phyloP scores from a whole-genome alignment of 1,284 basidiomycete species.

The Microbotryum saponariae region DNA sequence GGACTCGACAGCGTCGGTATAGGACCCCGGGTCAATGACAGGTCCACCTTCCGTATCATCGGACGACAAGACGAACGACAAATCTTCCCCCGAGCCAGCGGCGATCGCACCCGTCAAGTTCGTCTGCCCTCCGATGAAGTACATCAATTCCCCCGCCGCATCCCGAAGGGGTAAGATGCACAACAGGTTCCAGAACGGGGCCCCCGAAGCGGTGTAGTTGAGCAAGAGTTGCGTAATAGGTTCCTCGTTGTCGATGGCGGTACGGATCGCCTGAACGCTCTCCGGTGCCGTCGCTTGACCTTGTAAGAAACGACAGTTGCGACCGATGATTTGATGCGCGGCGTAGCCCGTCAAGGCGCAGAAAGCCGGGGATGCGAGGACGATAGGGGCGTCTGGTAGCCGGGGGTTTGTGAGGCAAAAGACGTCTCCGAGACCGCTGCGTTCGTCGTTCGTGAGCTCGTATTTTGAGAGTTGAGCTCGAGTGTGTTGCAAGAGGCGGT shows the following conservation, averaged over 20 bases:
- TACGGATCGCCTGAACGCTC: constrained; percentile 25
- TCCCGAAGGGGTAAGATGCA: constrained; percentile 36
- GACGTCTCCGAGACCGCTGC: constrained; percentile 23
- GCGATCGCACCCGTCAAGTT: constrained; percentile 18
- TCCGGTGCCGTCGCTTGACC: constrained; percentile 28
- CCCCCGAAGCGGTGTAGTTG: constrained; percentile 34
- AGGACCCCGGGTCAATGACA: too few relatives aligned
- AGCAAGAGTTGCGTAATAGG: constrained; percentile 33
- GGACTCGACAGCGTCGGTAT: too few relatives aligned
- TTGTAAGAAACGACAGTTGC: constrained; percentile 38
- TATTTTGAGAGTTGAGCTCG: constrained; percentile 14
- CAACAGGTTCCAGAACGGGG: constrained; percentile 35
- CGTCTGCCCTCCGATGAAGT: constrained; percentile 31
- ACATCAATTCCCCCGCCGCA: constrained; percentile 28
- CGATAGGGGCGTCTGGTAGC: constrained; percentile 35
- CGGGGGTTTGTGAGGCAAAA: constrained; percentile 22
- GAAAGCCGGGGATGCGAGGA: constrained; percentile 33
- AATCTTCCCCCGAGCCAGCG: constrained; percentile 1
- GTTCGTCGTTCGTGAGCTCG: constrained; percentile 3
- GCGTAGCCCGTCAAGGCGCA: constrained; percentile 34
- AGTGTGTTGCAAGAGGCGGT: constrained; percentile 19
- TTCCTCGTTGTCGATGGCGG: constrained; percentile 25
- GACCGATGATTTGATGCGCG: constrained; percentile 33
- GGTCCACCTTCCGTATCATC: background rate
- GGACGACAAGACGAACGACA: constrained; percentile 13